A percentile compares a stretch with the other conserved stretches of the same genome.
Conservation (phyloP, 306 rosid species). For the Prosopis cineraria region DNA sequence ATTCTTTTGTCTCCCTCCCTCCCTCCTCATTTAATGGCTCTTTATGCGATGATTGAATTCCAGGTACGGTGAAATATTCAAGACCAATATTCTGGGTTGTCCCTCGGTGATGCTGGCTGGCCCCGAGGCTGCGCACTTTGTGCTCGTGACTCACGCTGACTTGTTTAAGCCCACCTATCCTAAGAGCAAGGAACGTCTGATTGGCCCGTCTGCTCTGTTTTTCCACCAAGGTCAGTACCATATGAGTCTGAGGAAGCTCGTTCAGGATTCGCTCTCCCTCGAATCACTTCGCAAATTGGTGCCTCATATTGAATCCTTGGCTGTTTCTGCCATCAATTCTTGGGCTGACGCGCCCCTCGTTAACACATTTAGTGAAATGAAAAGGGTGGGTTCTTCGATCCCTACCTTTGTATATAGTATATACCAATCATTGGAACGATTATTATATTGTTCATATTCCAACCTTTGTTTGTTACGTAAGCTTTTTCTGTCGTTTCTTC, state of each 20-base stretch:
- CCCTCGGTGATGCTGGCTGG: constrained; percentile 88
- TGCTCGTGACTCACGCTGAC: constrained; percentile 77
- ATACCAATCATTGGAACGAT: constrained; percentile 25
- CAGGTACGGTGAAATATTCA: constrained; percentile 92
- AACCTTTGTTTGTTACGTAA: neutral
- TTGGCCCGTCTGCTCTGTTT: constrained; percentile 84
- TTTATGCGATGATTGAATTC: neutral
- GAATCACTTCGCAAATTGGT: constrained; percentile 60
- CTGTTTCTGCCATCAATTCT: constrained; percentile 47
- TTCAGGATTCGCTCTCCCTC: constrained; percentile 61
- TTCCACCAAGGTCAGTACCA: constrained; percentile 82
- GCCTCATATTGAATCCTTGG: constrained; percentile 55
- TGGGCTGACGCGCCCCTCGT: constrained; percentile 54
- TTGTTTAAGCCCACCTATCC: constrained; percentile 91
- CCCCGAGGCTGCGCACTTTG: constrained; percentile 84
- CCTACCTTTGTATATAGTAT: neutral
- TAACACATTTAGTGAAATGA: constrained; percentile 78
- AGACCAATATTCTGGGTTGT: constrained; percentile 81
- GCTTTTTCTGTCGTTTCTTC: constrained; percentile 21
- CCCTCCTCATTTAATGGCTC: neutral
- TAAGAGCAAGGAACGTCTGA: constrained; percentile 77
- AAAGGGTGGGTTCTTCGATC: constrained; percentile 44
- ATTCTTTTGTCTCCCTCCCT: neutral
- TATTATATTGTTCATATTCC: constrained; percentile 28
- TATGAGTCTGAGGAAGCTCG: constrained; percentile 64